Evolutionary conservation across 805 yeast species (phyloP).

Genomic region (Suhomyces sp.): DNA sequence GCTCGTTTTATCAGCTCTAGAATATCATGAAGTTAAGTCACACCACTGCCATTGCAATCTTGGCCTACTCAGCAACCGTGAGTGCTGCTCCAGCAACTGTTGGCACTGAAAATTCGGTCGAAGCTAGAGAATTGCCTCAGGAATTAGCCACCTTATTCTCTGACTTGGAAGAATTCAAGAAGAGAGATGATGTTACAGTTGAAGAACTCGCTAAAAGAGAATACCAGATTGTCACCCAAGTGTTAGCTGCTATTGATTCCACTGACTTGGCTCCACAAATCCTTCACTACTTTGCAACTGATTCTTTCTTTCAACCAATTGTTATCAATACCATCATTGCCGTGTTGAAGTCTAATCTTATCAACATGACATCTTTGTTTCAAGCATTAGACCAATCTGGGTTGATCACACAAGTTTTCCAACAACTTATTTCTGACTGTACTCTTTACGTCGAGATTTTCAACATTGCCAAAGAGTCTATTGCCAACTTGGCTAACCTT

Average conservation of each 20-base stretch:
- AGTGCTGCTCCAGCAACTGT: slow-evolving; percentile 37
- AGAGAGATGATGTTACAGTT: slow-evolving; percentile 26
- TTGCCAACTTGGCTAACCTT: slow-evolving; percentile 23
- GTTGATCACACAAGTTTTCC: slow-evolving; percentile 32
- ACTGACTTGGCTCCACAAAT: slow-evolving; percentile 37
- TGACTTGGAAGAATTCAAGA: slow-evolving; percentile 24
- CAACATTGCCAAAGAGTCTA: slow-evolving; percentile 28
- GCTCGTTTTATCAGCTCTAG: no score
- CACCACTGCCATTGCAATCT: slow-evolving; percentile 29
- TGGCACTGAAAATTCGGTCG: slow-evolving; percentile 8
- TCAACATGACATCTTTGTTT: slow-evolving; percentile 33
- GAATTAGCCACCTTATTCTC: slow-evolving; percentile 21
- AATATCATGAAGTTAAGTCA: slow-evolving; percentile 33
- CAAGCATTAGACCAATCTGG: slow-evolving; percentile 37
- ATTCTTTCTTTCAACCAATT: slow-evolving; percentile 25
- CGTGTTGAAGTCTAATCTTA: slow-evolving; percentile 31
- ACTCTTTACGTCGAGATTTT: slow-evolving; percentile 35
- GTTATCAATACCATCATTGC: slow-evolving; percentile 27
- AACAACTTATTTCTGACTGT: slow-evolving; percentile 40
- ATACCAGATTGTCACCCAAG: slow-evolving; percentile 39
- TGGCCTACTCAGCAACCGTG: slow-evolving; percentile 25
- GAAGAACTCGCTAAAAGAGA: slow-evolving; percentile 34
- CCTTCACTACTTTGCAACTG: slow-evolving; percentile 32
- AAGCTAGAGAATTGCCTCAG: slow-evolving; percentile 11
- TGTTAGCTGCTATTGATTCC: slow-evolving; percentile 36